Evolutionary conservation across 2,329 filamentous ascomycete species (phyloP), one percentile per base, ranked within the genome.

Genomic region (Exophiala sideris): DNA sequence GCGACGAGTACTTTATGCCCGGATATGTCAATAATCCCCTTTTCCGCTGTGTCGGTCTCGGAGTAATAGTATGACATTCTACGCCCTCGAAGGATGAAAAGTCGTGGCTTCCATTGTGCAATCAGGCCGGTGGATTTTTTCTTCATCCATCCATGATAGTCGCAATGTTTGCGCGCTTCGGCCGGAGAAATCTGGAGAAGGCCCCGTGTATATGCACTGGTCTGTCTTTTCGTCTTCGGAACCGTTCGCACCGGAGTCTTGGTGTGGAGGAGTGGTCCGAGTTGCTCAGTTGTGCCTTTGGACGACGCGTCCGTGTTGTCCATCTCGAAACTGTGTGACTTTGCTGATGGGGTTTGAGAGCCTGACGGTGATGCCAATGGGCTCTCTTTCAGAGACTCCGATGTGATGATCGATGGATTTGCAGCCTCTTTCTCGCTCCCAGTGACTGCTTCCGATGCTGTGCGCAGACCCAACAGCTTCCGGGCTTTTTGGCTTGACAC

Each of bases 131-230:
- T 92, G 56, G 90, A 96, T 72, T 95, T 91, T 80, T 99, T 99
- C 78, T 94, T 97, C 94, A 99, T 99, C 94, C 94, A 99, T 1
- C 94, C 94, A 65, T 87, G 92, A 70, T 96, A 97, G 67, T 99
- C 92, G 51, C 90, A 92, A 57, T 84, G 85, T 58, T 84, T 76
- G 71, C 96, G 94, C 57, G 92, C 91, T 67, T 96, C 89, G 51
- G 84, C 79, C 0, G 94, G 94, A 0, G 82, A 75, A 56, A 92
- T 87, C 71, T 91, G 91, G 63, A 88, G 81, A 38, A 97, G 75
- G 0, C 94, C 94, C 29, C 89, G 86, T 14, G 86, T 89, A 71
- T 97, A 99, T 1, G 94, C 94, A 66, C 91, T 96, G 0, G 94
- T 99, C 54, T 90, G 86, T 69, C 97, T 95, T 76, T 99, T 99